Conservation (phyloP, 2,329 filamentous ascomycete genomes). For the Monilinia polystroma region DNA sequence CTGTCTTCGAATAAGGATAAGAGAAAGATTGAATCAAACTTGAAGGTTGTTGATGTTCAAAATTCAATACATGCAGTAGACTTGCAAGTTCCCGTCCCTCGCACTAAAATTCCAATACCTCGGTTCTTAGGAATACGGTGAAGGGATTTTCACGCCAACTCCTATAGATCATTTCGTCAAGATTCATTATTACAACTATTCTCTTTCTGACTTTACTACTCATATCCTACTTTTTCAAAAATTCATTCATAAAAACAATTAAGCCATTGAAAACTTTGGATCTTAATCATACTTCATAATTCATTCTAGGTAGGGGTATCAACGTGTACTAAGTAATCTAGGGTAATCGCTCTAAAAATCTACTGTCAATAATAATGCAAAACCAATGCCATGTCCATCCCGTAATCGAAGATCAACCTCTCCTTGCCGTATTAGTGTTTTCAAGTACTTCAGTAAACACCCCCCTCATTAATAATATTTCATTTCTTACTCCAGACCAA, state of each 20-base stretch:
- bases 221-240: not conserved
- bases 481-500: not conserved
- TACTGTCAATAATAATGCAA: not conserved
- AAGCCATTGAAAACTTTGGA: not conserved
- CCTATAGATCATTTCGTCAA: not conserved
- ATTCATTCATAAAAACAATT: not conserved
- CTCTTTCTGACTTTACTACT: not conserved
- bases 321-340: slow-evolving; percentile 25
- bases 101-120: not conserved
- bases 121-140: not conserved
- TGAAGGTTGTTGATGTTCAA: no score
- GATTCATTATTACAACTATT: no score
- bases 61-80: no score
- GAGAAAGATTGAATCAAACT: no score
- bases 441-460: not conserved
- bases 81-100: not conserved
- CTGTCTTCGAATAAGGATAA: no score
- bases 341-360: slow-evolving; percentile 4
- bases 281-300: slow-evolving; percentile 20
- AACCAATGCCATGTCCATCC: not conserved
- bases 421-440: not conserved
- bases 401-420: not conserved
- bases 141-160: not conserved
- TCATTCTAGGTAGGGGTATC: slow-evolving; percentile 32
- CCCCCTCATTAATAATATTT: not conserved